Conservation (phyloP, 805 yeast genomes). For the Schwanniomyces pseudopolymorphus region DNA sequence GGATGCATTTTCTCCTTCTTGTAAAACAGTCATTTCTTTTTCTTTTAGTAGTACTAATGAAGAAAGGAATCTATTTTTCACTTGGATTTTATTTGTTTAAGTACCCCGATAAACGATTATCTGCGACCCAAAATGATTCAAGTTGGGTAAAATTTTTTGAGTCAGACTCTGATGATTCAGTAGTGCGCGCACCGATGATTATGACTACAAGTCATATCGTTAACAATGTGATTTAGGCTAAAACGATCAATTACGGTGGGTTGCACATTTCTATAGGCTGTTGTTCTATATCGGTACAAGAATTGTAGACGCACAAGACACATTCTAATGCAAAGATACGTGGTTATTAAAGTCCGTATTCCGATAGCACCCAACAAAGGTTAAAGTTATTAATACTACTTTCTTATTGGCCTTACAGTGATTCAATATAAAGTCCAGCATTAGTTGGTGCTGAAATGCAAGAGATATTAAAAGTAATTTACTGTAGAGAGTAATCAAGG, state of each 20-base stretch:
- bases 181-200: not conserved
- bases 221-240: not conserved
- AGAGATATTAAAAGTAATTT: no score
- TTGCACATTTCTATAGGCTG: not conserved
- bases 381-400: not conserved
- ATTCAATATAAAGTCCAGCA: no score
- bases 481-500: no score
- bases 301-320: not conserved
- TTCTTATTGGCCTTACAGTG: not conserved
- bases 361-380: not conserved
- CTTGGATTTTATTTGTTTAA: not conserved
- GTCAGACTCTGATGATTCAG: not conserved
- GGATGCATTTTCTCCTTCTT: not conserved
- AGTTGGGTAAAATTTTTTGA: not conserved
- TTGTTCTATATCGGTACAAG: not conserved
- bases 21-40: not conserved
- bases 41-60: not conserved
- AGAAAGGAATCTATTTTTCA: not conserved
- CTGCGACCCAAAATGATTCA: slow-evolving; percentile 1
- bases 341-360: not conserved
- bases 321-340: not conserved
- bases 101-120: not conserved
- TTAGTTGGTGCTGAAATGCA: no score
- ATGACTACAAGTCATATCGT: not conserved
- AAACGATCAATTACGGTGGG: not conserved